Conservation (phyloP, 176 grass and related monocot species). For the bread wheat (Triticum aestivum) region IWGSC_CS_RefSeq_v2.1 NC_057812.1:733475642-733476141, state of each 20-base stretch:
- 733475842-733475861: background rate
- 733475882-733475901: background rate
- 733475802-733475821: background rate
- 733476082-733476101: too few species aligned
- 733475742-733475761: too few species aligned
- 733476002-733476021: background rate
- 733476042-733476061: too few species aligned
- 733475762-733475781: too few species aligned
- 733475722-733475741: background rate
- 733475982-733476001: background rate
- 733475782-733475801: background rate
- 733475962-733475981: too few species aligned
- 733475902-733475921: background rate
- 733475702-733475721: background rate
- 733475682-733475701: background rate
- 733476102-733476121: too few species aligned
- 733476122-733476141: too few species aligned
- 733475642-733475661: too few species aligned
- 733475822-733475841: background rate
- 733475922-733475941: too few species aligned
- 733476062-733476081: too few species aligned
- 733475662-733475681: background rate
- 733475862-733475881: background rate
- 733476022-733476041: too few species aligned
- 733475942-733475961: too few species aligned